A percentile compares a stretch with the other conserved stretches of the same genome.
Conservation (phyloP, 1,284 basidiomycete genomes). For the Vanrija sp. region DNA sequence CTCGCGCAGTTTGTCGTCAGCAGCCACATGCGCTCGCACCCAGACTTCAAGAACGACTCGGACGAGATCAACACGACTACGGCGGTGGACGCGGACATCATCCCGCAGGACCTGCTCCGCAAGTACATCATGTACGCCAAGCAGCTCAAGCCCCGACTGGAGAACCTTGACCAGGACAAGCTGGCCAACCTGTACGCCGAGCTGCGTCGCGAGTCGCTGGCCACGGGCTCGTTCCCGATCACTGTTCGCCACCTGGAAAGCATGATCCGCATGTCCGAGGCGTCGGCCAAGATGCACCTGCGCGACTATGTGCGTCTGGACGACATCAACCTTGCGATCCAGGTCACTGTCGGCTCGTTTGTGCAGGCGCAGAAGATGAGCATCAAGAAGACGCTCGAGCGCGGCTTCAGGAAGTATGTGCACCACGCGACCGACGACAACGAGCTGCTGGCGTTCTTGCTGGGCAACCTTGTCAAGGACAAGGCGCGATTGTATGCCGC, state of each 20-base stretch:
- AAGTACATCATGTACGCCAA: constrained; percentile 99
- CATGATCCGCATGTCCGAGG: constrained; percentile 99
- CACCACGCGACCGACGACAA: constrained; percentile 92
- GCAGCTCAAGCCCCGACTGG: constrained; percentile 84
- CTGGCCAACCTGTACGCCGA: constrained; percentile 93
- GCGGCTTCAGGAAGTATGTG: constrained; percentile 97
- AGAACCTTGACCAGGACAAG: constrained; percentile 94
- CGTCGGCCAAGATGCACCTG: constrained; percentile 96
- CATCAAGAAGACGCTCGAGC: constrained; percentile 94
- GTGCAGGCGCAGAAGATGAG: constrained; percentile 96
- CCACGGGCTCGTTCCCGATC: constrained; percentile 96
- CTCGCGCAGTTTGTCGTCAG: constrained; percentile 96
- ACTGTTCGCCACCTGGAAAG: constrained; percentile 97
- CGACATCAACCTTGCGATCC: constrained; percentile 96
- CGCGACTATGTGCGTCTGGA: constrained; percentile 93
- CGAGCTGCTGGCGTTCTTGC: constrained; percentile 88
- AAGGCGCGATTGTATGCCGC: constrained; percentile 79
- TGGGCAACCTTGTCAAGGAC: constrained; percentile 93
- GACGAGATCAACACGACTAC: constrained; percentile 88
- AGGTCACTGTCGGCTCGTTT: constrained; percentile 90
- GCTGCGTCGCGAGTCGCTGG: constrained; percentile 88
- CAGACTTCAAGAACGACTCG: constrained; percentile 76
- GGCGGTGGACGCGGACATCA: constrained; percentile 87
- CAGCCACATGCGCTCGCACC: constrained; percentile 89
- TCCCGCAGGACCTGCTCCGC: constrained; percentile 92